Base-by-base conservation (phyloP, 1,284 basidiomycete species). In the Prillingera fragicola region DNA sequence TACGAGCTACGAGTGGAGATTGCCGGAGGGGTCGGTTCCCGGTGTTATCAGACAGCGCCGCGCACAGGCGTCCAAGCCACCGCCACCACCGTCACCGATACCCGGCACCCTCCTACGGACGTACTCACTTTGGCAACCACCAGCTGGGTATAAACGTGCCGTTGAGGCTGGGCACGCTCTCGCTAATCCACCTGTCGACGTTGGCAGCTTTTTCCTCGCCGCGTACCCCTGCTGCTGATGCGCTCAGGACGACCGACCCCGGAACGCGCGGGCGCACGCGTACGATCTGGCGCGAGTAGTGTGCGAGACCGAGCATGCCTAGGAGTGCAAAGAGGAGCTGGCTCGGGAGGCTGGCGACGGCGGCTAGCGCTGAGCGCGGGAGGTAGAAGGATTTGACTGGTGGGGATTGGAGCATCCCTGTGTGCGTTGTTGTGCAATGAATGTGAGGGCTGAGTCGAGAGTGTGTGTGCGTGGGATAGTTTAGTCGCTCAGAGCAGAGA, bases 51-150 rank as follows among this genome's bases (percentile, higher is more conserved):
- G n/a, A n/a, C n/a, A n/a, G n/a, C n/a, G n/a, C n/a, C n/a, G n/a
- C n/a, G n/a, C n/a, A n/a, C n/a, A n/a, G n/a, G n/a, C n/a, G n/a
- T n/a, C n/a, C n/a, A n/a, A n/a, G n/a, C n/a, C n/a, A n/a, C n/a
- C n/a, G n/a, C n/a, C n/a, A n/a, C n/a, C n/a, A n/a, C n/a, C n/a
- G n/a, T n/a, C n/a, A n/a, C n/a, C n/a, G n/a, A n/a, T n/a, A n/a
- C n/a, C n/a, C n/a, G n/a, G n/a, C n/a, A n/a, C n/a, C n/a, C n/a
- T n/a, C n/a, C n/a, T n/a, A n/a, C 25, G 8, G 13, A 29, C 1
- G 9, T 1, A 56, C 67, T 55, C 44, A 68, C 65, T 63, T 69
- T n/a, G 65, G 62, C 25, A 71, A 48, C 70, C 69, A 73, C 70
- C 70, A 72, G 25, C 57, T 51, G 5, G 73, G 71, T 25, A 50